Percentiles rank a stretch among this genome's conserved stretches.
Evolutionary conservation across 1,139 yeast genomes (phyloP).

Genomic region (Chernovozyma aurita): DNA sequence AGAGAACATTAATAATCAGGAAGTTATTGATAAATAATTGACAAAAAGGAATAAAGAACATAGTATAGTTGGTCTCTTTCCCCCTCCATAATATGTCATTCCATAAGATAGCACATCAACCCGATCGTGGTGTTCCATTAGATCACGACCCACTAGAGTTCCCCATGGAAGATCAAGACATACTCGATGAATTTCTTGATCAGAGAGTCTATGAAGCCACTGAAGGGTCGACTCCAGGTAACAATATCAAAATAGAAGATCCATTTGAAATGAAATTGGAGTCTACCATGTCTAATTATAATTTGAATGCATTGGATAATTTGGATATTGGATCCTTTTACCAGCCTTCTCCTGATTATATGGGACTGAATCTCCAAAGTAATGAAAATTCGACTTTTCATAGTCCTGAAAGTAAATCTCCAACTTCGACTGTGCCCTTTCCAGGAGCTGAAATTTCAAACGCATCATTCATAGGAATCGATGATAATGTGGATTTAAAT

Average conservation of each 20-base stretch:
- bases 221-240: conserved; percentile 11
- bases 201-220: conserved; percentile 45
- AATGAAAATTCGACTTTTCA: conserved; percentile 5
- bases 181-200: conserved; percentile 55
- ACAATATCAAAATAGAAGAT: background rate
- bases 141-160: conserved; percentile 3
- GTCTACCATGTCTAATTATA: background rate
- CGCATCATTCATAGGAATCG: background rate
- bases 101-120: background rate
- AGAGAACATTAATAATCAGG: too few relatives aligned
- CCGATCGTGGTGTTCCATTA: background rate
- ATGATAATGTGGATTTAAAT: too few relatives aligned
- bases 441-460: background rate
- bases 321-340: conserved; percentile 6
- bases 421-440: background rate
- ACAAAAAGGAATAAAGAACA: too few relatives aligned
- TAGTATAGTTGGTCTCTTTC: too few relatives aligned
- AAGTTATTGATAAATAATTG: too few relatives aligned
- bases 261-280: conserved; percentile 1
- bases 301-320: conserved; percentile 3
- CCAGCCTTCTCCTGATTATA: conserved; percentile 5
- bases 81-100: background rate
- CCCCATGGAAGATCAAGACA: conserved; percentile 31
- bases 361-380: conserved; percentile 3
- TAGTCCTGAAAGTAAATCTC: conserved; percentile 6